Evolutionary conservation across 805 yeast species (phyloP).

Genomic region (Peterozyma xylosa): DNA sequence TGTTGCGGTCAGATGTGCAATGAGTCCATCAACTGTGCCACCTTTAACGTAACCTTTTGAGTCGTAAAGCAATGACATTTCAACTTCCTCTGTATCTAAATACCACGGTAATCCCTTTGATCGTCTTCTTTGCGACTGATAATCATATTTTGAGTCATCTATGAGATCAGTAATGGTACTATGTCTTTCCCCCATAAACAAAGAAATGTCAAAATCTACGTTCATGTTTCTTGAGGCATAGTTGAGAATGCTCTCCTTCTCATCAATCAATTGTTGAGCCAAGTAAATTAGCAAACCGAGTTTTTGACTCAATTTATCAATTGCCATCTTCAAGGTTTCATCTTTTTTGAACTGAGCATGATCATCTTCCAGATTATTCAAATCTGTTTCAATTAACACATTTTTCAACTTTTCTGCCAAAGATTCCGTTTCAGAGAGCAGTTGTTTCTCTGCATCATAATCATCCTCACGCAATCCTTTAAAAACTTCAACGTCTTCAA

Average conservation of each 20-base stretch:
- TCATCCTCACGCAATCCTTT: slow-evolving; percentile 55
- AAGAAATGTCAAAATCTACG: slow-evolving; percentile 56
- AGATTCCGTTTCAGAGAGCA: slow-evolving; percentile 34
- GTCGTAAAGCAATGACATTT: slow-evolving; percentile 43
- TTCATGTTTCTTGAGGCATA: slow-evolving; percentile 77
- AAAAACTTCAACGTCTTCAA: slow-evolving; percentile 72
- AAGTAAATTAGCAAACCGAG: slow-evolving; percentile 28
- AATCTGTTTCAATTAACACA: slow-evolving; percentile 38
- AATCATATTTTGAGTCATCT: slow-evolving; percentile 20
- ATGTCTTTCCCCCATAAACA: slow-evolving; percentile 40
- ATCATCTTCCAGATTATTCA: slow-evolving; percentile 28
- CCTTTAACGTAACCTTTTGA: slow-evolving; percentile 71
- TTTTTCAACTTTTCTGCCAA: slow-evolving; percentile 39
- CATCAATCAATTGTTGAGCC: slow-evolving; percentile 57
- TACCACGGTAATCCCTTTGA: slow-evolving; percentile 58
- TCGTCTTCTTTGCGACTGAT: slow-evolving; percentile 24
- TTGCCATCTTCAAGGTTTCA: slow-evolving; percentile 28
- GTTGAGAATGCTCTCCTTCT: slow-evolving; percentile 60
- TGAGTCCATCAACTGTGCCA: slow-evolving; percentile 70
- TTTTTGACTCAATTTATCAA: slow-evolving; percentile 27
- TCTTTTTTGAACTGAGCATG: slow-evolving; percentile 25
- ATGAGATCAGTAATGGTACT: slow-evolving; percentile 27
- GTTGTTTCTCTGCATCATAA: slow-evolving; percentile 29
- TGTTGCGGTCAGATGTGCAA: slow-evolving; percentile 78
- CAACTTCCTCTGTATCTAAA: slow-evolving; percentile 58